These are phyloP conservation scores for Gnetum montanum DNA, from an alignment of 75 land plant genomes.

Conservation along the genomic window DNA sequence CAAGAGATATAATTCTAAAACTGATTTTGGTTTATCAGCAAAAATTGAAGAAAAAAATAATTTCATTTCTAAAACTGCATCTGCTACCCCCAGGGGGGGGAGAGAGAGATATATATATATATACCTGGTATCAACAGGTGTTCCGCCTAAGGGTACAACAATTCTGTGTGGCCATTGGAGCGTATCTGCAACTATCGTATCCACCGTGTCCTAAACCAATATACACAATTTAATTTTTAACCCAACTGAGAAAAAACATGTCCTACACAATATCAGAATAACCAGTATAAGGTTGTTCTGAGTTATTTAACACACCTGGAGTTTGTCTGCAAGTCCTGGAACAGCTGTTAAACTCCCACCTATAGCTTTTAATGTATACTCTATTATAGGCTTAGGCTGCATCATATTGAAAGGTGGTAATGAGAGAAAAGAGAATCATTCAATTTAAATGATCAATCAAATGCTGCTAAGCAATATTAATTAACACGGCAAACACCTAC, in stretches of 20 bases:
- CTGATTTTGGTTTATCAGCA: too few species aligned
- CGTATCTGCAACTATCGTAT: conserved; percentile 53
- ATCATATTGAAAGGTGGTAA: conserved; percentile 5
- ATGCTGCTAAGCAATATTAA: too few species aligned
- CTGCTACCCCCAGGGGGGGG: too few species aligned
- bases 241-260: too few species aligned
- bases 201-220: conserved; percentile 62
- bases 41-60: too few species aligned
- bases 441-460: conserved; percentile 1
- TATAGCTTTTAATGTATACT: conserved; percentile 81
- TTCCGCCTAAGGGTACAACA: conserved; percentile 88
- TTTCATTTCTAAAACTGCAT: too few species aligned
- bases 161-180: conserved; percentile 98
- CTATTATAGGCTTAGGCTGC: conserved; percentile 89
- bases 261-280: too few species aligned
- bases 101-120: background rate
- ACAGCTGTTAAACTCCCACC: conserved; percentile 92
- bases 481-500: too few species aligned
- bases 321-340: conserved; percentile 91
- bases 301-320: conserved; percentile 87
- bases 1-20: too few species aligned
- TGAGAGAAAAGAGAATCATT: background rate
- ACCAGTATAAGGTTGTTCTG: too few species aligned
- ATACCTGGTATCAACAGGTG: conserved; percentile 82
- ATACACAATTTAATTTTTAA: too few species aligned